These are phyloP conservation scores for Coniochaeta sp. DNA, from an alignment of 2,329 filamentous ascomycete species.

Conservation along the genomic window DNA sequence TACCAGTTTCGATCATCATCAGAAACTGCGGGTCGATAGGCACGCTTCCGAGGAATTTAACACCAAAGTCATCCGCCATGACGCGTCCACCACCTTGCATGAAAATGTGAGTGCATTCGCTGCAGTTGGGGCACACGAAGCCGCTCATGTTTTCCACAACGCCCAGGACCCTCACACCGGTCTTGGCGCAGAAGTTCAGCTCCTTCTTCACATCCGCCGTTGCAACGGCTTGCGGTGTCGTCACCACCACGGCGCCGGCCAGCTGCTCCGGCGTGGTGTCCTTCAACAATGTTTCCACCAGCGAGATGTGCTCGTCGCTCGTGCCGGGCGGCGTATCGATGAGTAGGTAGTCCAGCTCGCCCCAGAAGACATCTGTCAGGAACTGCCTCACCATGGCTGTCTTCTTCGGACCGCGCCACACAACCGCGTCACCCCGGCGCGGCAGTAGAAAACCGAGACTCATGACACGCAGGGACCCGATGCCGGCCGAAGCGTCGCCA, in stretches of 20 bases:
- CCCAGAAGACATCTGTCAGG: conserved; percentile 84
- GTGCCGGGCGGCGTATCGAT: conserved; percentile 96
- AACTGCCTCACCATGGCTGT: conserved; percentile 99
- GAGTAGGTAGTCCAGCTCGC: conserved; percentile 79
- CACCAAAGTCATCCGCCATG: conserved; percentile 81
- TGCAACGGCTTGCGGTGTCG: conserved; percentile 89
- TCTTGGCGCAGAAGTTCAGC: conserved; percentile 87
- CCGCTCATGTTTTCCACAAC: conserved; percentile 97
- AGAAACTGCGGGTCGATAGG: conserved; percentile 94
- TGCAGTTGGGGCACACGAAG: conserved; percentile 73
- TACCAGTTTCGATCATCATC: conserved; percentile 70
- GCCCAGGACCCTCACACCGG: conserved; percentile 69
- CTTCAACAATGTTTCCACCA: conserved; percentile 75
- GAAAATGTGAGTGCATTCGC: conserved; percentile 89
- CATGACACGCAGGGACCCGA: conserved; percentile 74
- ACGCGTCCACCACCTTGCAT: conserved; percentile 81
- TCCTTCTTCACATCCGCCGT: conserved; percentile 93
- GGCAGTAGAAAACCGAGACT: conserved; percentile 86
- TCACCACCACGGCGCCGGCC: conserved; percentile 86
- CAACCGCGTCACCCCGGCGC: conserved; percentile 79
- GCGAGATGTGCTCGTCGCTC: conserved; percentile 92
- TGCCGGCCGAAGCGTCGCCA: conserved; percentile 37
- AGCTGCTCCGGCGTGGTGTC: conserved; percentile 60
- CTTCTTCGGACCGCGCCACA: conserved; percentile 97
- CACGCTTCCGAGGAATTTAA: conserved; percentile 77